Evolutionary conservation across 306 rosid genomes (phyloP).

Genomic region (Crotalaria pallida): DNA sequence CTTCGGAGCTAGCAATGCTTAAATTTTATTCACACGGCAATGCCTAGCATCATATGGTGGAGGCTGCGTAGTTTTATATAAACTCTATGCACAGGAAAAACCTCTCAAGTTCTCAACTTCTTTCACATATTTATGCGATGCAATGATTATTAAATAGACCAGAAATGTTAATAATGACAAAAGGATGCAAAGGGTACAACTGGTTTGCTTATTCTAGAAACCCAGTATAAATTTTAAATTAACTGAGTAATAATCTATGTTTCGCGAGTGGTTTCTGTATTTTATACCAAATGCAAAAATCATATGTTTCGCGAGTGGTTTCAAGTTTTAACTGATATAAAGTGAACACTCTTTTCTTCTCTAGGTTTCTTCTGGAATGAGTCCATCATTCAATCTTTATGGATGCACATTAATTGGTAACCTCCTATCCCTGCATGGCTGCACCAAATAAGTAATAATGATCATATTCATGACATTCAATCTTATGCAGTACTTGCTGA

Average conservation of each 20-base stretch:
- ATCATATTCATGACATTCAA: neutral
- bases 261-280: neutral
- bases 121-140: neutral
- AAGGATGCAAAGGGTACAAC: neutral
- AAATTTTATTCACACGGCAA: neutral
- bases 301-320: neutral
- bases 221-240: neutral
- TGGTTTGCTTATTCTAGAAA: neutral
- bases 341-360: conserved; percentile 5
- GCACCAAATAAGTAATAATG: neutral
- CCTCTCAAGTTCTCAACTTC: neutral
- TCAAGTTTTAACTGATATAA: neutral
- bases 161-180: neutral
- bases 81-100: neutral
- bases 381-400: conserved; percentile 71
- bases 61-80: neutral
- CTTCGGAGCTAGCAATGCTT: neutral
- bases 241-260: neutral
- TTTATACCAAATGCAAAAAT: neutral
- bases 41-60: neutral
- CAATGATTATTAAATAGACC: neutral
- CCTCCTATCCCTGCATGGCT: conserved; percentile 9
- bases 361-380: conserved; percentile 94
- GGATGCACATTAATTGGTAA: conserved; percentile 89
- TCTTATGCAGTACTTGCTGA: conserved; percentile 65